phyloP scores from a whole-genome alignment of 2,329 filamentous ascomycete genomes.

The Ceratocystis destructans region DNA sequence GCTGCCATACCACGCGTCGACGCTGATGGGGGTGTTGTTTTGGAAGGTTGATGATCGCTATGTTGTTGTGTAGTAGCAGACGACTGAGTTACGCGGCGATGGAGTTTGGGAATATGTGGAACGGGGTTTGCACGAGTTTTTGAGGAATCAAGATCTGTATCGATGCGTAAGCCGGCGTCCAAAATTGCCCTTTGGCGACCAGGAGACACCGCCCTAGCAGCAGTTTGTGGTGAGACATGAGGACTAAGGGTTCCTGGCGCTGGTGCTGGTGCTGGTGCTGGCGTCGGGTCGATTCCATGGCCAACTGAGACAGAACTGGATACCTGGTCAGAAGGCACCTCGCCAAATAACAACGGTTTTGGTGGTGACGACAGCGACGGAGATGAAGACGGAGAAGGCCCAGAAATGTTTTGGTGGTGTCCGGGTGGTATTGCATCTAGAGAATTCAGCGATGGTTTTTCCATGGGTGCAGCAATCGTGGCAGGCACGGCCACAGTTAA shows the following conservation, averaged over 20 bases:
- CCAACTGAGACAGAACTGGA: slow-evolving; percentile 42
- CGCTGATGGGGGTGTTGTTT: slow-evolving; percentile 4
- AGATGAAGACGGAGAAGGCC: not conserved
- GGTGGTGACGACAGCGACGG: slow-evolving; percentile 2
- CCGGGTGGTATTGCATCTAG: not conserved
- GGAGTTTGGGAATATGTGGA: not conserved
- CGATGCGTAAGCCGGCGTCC: slow-evolving; percentile 51
- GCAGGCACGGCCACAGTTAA: not conserved
- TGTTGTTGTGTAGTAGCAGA: slow-evolving; percentile 34
- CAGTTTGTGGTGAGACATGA: not conserved
- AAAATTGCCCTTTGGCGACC: slow-evolving; percentile 48
- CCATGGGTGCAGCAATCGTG: slow-evolving; percentile 1
- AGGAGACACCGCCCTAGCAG: slow-evolving; percentile 21
- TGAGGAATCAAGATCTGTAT: slow-evolving; percentile 23
- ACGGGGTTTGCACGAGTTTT: not conserved
- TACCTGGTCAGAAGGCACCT: slow-evolving; percentile 42
- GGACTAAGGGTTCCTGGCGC: slow-evolving; percentile 1
- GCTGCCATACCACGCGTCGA: slow-evolving; percentile 6
- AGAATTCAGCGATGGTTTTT: not conserved
- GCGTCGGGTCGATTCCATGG: slow-evolving; percentile 40
- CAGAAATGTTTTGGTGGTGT: not conserved
- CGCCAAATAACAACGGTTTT: slow-evolving; percentile 52
- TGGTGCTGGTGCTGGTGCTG: not conserved
- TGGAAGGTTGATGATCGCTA: slow-evolving; percentile 28
- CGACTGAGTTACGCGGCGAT: not conserved